These are phyloP conservation scores for Fusarium chuoi DNA, from an alignment of 2,329 filamentous ascomycete species.

Conservation along the genomic window DNA sequence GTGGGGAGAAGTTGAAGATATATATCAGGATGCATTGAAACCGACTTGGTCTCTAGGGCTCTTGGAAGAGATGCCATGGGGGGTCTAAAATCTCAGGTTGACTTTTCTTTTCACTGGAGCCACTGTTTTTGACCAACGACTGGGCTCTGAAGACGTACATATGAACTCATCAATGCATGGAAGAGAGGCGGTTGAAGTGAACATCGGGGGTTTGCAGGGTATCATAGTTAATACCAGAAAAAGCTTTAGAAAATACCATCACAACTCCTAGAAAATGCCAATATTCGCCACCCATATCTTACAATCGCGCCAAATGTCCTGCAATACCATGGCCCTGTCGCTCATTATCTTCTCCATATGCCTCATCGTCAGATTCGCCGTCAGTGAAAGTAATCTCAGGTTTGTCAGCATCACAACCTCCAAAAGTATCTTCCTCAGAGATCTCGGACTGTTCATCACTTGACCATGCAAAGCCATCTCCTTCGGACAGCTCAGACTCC, in stretches of 20 bases:
- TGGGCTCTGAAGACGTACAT: neutral
- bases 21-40: neutral
- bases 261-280: neutral
- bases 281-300: neutral
- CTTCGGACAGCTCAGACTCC: constrained; percentile 23
- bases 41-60: constrained; percentile 40
- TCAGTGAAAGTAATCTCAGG: neutral
- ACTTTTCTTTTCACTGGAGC: neutral
- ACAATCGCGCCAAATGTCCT: constrained; percentile 1
- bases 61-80: constrained; percentile 40
- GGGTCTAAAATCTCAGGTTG: constrained; percentile 8
- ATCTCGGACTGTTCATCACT: constrained; percentile 4
- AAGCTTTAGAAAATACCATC: neutral
- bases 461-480: constrained; percentile 16
- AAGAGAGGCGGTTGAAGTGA: neutral
- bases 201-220: constrained; percentile 9
- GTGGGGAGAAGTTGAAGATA: neutral
- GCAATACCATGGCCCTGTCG: neutral
- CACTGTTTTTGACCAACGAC: neutral
- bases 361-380: constrained; percentile 1
- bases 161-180: neutral
- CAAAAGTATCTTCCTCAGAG: constrained; percentile 4
- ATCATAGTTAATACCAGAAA: constrained; percentile 11
- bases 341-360: neutral
- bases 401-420: neutral